These are phyloP conservation scores for Leccinum aurantiacum DNA, from an alignment of 768 basidiomycete species.

Conservation along the genomic window DNA sequence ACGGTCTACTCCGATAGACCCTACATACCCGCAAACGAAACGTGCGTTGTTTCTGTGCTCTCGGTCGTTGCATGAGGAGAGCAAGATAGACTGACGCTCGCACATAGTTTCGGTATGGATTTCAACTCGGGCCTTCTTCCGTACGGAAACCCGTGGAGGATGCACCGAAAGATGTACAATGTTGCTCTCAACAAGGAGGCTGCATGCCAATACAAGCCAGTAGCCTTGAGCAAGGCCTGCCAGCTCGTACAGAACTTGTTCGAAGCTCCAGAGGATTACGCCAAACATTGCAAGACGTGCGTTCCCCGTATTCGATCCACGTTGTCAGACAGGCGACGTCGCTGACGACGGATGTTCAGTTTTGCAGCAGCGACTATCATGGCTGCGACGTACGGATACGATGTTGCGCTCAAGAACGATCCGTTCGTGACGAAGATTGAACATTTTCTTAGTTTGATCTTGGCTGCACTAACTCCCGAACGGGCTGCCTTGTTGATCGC, in stretches of 20 bases:
- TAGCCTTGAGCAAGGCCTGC: slow-evolving; percentile 19
- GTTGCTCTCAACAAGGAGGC: slow-evolving; percentile 19
- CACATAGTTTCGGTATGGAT: slow-evolving; percentile 29
- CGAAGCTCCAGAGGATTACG: slow-evolving; percentile 14
- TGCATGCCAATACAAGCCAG: slow-evolving; percentile 10
- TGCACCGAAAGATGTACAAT: slow-evolving; percentile 31
- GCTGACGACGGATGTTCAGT: slow-evolving; percentile 10
- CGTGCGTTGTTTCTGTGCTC: slow-evolving; percentile 7
- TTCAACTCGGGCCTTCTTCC: slow-evolving; percentile 30
- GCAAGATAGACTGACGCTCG: background rate
- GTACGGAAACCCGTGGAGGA: slow-evolving; percentile 32
- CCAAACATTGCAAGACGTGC: slow-evolving; percentile 21
- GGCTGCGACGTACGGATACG: slow-evolving; percentile 28
- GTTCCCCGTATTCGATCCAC: slow-evolving; percentile 12
- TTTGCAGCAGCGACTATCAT: slow-evolving; percentile 26
- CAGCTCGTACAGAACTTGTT: slow-evolving; percentile 28
- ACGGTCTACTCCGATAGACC: slow-evolving; percentile 30
- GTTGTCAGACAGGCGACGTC: background rate
- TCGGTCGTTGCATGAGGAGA: background rate
- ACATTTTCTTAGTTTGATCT: slow-evolving; percentile 12
- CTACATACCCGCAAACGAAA: slow-evolving; percentile 18
- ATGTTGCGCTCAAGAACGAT: slow-evolving; percentile 24
- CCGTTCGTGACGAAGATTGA: slow-evolving; percentile 26
- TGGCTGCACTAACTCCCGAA: slow-evolving; percentile 19
- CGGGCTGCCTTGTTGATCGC: slow-evolving; percentile 20